phyloP scores from a whole-genome alignment of 2,329 filamentous ascomycete species.

The Arthrobotrys musiformis region DNA sequence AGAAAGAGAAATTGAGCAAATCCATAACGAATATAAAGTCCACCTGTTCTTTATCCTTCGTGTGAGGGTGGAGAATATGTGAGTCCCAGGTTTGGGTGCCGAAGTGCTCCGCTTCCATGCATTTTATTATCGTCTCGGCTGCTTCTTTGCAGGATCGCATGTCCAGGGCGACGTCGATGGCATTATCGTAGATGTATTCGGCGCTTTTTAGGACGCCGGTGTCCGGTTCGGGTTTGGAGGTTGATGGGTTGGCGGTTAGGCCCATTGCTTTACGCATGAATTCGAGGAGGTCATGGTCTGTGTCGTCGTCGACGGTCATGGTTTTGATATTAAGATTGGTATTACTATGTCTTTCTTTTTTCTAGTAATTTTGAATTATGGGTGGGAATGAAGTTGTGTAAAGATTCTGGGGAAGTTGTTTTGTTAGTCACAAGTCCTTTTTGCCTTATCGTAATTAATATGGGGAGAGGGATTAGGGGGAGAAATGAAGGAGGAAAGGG shows the following conservation, averaged over 20 bases:
- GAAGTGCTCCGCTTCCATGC: slow-evolving; percentile 86
- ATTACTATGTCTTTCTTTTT: too few species aligned
- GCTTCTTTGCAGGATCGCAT: slow-evolving; percentile 84
- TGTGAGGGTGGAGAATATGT: slow-evolving; percentile 88
- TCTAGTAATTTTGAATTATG: not conserved
- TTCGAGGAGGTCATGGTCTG: slow-evolving; percentile 59
- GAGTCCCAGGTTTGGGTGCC: slow-evolving; percentile 86
- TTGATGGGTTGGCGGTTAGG: slow-evolving; percentile 16
- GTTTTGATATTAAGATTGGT: not conserved
- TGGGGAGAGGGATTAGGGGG: not conserved
- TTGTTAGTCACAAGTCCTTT: not conserved
- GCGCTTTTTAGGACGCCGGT: slow-evolving; percentile 85
- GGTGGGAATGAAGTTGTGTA: not conserved
- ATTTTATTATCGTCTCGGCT: slow-evolving; percentile 78
- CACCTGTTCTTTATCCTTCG: slow-evolving; percentile 80
- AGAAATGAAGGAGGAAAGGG: not conserved
- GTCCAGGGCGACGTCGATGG: slow-evolving; percentile 90
- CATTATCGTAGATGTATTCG: slow-evolving; percentile 88
- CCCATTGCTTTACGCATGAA: slow-evolving; percentile 59
- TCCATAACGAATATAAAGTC: slow-evolving; percentile 99
- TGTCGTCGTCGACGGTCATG: slow-evolving; percentile 56
- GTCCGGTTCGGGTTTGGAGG: slow-evolving; percentile 69
- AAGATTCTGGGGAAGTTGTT: not conserved
- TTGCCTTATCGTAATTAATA: too few species aligned
- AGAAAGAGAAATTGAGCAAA: slow-evolving; percentile 95